Base-by-base conservation (phyloP, 768 basidiomycete genomes). In the Suillus cothurnatus region DNA sequence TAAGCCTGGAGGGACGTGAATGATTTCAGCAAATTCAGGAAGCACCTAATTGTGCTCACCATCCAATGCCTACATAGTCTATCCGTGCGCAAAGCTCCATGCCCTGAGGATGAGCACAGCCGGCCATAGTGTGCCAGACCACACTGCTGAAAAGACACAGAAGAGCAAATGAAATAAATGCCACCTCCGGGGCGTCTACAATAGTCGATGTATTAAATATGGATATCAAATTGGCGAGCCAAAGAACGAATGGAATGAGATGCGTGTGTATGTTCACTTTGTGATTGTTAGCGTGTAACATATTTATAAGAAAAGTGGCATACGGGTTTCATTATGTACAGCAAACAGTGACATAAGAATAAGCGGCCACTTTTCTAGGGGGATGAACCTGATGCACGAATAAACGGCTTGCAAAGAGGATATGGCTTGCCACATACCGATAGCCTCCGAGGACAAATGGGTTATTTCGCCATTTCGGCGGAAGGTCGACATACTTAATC, bases 241-340 rank as follows among this genome's bases (percentile, higher is more conserved):
- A 92, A 19, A 94, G 72, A 6, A 92, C 64, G 71, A 93, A 85
- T 9, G 95, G 94, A 58, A 97, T 82, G 57, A 95, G 81, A 75
- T 98, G 95, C 26, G 95, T 94, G 77, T 96, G 91, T 68, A 98
- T 97, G 76, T 98, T 97, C 67, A 95, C 93, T 94, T 69, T n/a
- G 52, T 14, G 34, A 41, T n/a, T n/a, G 8, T 73, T 31, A 78
- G 67, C 15, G 28, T 14, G 38, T 4, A 32, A 28, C 0, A 32
- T 43, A 41, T 15, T 6, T 57, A n/a, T 47, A 32, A 64, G 36
- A 34, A 59, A 61, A 28, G 15, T 2, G 23, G 81, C 92, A 64
- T 72, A 94, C 94, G 78, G 53, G 93, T 93, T 81, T 97, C 95
- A 73, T 97, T 97, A 73, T 97, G 95, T 63, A 90, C 79, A 11